These are phyloP conservation scores for Chrysoporthe puriensis DNA, from an alignment of 2,329 filamentous ascomycete species.

Conservation along the genomic window DNA sequence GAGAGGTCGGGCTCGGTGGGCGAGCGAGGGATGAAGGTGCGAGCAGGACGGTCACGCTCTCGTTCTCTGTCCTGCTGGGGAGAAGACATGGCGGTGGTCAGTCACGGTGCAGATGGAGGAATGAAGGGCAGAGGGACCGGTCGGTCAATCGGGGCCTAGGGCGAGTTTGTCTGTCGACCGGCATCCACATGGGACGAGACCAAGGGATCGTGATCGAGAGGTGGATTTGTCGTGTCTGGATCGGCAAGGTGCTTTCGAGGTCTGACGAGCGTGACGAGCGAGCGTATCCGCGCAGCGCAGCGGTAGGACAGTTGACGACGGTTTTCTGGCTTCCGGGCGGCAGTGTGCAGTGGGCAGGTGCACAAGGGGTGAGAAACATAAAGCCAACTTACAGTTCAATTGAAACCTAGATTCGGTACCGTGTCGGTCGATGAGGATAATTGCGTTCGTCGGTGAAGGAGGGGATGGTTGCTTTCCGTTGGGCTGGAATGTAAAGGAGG, in stretches of 20 bases:
- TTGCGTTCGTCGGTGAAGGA: slow-evolving; percentile 26
- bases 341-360: slow-evolving; percentile 8
- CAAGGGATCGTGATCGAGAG: neutral
- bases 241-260: slow-evolving; percentile 21
- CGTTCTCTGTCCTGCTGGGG: slow-evolving; percentile 23
- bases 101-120: slow-evolving; percentile 9
- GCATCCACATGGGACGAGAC: neutral
- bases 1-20: slow-evolving; percentile 24
- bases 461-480: slow-evolving; percentile 21
- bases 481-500: slow-evolving; percentile 30
- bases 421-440: slow-evolving; percentile 1
- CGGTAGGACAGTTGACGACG: slow-evolving; percentile 25
- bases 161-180: neutral
- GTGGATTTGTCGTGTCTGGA: neutral
- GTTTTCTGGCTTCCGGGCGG: slow-evolving; percentile 21
- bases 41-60: slow-evolving; percentile 16
- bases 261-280: slow-evolving; percentile 23
- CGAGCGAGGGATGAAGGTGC: slow-evolving; percentile 19
- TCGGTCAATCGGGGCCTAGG: slow-evolving; percentile 1
- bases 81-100: slow-evolving; percentile 25
- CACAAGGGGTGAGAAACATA: slow-evolving; percentile 9
- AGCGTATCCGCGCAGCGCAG: slow-evolving; percentile 5
- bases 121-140: slow-evolving; percentile 6
- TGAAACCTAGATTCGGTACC: neutral
- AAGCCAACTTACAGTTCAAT: slow-evolving; percentile 33